Evolutionary conservation across 495 filamentous ascomycete species (phyloP).

Genomic region (Thermochaetoides thermophila): DNA sequence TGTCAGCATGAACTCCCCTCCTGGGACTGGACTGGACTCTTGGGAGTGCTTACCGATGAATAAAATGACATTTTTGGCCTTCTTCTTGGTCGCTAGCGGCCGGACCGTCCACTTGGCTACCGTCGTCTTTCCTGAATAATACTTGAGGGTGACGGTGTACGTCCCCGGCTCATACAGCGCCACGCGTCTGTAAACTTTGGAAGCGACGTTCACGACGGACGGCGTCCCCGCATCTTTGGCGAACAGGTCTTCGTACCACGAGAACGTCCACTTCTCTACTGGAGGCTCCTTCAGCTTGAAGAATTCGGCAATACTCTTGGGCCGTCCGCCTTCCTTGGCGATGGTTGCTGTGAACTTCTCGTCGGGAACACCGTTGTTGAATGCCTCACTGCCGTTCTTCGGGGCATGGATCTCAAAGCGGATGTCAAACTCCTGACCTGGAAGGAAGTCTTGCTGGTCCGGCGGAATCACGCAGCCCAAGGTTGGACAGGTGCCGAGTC

Average conservation of each 20-base stretch:
- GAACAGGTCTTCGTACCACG: conserved; percentile 61
- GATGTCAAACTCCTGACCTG: conserved; percentile 62
- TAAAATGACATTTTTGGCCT: conserved; percentile 63
- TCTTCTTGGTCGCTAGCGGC: conserved; percentile 44
- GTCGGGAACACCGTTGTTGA: conserved; percentile 42
- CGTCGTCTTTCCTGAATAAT: conserved; percentile 49
- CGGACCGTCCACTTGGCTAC: conserved; percentile 55
- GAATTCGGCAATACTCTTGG: conserved; percentile 38
- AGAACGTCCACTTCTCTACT: conserved; percentile 57
- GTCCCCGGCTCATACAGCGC: conserved; percentile 54
- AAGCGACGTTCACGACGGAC: conserved; percentile 53
- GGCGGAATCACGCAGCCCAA: conserved; percentile 65
- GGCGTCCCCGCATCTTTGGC: conserved; percentile 47
- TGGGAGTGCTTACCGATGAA: conserved; percentile 57
- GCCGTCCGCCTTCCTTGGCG: conserved; percentile 35
- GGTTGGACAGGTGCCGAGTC: conserved; percentile 52
- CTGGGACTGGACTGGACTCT: too few species aligned
- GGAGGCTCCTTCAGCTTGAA: conserved; percentile 45
- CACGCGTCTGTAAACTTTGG: conserved; percentile 52
- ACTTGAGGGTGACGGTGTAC: conserved; percentile 54
- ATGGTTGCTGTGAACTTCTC: conserved; percentile 55
- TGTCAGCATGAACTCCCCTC: too few species aligned
- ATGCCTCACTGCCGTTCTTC: conserved; percentile 57
- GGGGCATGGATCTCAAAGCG: conserved; percentile 64
- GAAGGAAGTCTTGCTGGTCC: conserved; percentile 61